phyloP scores from a whole-genome alignment of 495 filamentous ascomycete genomes.

The Lasiosphaeriaceae sp. region DNA sequence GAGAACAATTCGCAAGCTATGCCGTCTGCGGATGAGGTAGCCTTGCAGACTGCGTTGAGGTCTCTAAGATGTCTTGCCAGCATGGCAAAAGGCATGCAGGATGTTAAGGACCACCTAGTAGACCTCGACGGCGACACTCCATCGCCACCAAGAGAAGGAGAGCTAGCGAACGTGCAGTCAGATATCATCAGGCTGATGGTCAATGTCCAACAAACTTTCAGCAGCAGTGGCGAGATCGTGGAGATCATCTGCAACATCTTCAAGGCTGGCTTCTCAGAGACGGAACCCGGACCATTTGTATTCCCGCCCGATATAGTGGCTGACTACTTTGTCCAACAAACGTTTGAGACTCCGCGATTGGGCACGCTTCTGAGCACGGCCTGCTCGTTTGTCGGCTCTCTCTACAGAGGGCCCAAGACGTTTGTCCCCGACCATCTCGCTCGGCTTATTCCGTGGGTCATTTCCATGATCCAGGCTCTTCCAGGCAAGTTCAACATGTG shows the following conservation, averaged over 20 bases:
- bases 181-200: conserved; percentile 54
- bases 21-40: conserved; percentile 31
- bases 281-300: conserved; percentile 70
- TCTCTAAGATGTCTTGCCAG: conserved; percentile 69
- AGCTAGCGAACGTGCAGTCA: conserved; percentile 23
- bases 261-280: conserved; percentile 76
- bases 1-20: conserved; percentile 22
- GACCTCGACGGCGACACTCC: conserved; percentile 52
- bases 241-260: conserved; percentile 74
- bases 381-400: conserved; percentile 66
- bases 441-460: conserved; percentile 60
- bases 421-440: conserved; percentile 43
- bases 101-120: conserved; percentile 63
- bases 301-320: conserved; percentile 67
- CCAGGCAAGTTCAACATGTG: conserved; percentile 43
- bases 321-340: conserved; percentile 63
- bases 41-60: conserved; percentile 54
- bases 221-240: conserved; percentile 62
- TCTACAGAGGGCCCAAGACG: conserved; percentile 47
- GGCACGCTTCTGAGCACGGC: conserved; percentile 75
- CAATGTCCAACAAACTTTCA: conserved; percentile 51
- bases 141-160: neutral
- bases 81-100: conserved; percentile 77
- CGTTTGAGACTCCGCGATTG: conserved; percentile 61
- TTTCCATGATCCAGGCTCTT: conserved; percentile 59